Evolutionary conservation across 768 basidiomycete species (phyloP).

Genomic region (Termitomyces sp.): DNA sequence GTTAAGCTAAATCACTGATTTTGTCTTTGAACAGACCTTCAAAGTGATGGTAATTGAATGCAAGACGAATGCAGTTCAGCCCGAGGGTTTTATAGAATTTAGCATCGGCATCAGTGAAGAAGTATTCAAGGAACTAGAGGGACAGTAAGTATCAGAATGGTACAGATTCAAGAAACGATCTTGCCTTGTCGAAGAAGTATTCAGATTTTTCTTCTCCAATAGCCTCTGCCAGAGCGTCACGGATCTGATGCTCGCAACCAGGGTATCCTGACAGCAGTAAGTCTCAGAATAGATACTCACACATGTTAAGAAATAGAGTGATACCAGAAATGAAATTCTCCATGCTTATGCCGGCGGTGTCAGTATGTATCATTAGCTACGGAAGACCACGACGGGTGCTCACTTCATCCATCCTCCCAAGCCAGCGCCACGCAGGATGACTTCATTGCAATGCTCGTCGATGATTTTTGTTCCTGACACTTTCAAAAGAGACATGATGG

Average conservation of each 20-base stretch:
- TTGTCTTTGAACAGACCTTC: slow-evolving; percentile 34
- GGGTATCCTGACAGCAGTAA: slow-evolving; percentile 49
- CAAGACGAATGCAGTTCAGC: slow-evolving; percentile 73
- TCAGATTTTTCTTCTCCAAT: slow-evolving; percentile 65
- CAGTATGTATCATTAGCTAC: slow-evolving; percentile 3
- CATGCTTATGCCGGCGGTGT: slow-evolving; percentile 38
- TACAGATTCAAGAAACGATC: neutral
- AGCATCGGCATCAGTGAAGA: slow-evolving; percentile 75
- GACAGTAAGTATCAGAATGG: slow-evolving; percentile 2
- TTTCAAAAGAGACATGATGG: slow-evolving; percentile 47
- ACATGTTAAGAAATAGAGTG: neutral
- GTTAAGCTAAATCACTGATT: neutral
- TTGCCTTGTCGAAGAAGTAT: slow-evolving; percentile 81
- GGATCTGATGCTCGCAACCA: slow-evolving; percentile 77
- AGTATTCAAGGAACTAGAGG: slow-evolving; percentile 72
- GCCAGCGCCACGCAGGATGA: slow-evolving; percentile 69
- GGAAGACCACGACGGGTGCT: slow-evolving; percentile 23
- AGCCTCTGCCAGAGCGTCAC: slow-evolving; percentile 58
- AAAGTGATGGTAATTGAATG: slow-evolving; percentile 73
- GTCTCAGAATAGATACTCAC: neutral
- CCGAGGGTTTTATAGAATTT: slow-evolving; percentile 74
- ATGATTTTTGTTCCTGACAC: slow-evolving; percentile 58
- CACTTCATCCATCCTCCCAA: slow-evolving; percentile 86
- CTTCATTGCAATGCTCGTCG: slow-evolving; percentile 48
- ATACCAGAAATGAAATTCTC: slow-evolving; percentile 74